These are phyloP conservation scores for Beauveria rudraprayagi DNA, from an alignment of 2,329 filamentous ascomycete species.

Conservation along the genomic window DNA sequence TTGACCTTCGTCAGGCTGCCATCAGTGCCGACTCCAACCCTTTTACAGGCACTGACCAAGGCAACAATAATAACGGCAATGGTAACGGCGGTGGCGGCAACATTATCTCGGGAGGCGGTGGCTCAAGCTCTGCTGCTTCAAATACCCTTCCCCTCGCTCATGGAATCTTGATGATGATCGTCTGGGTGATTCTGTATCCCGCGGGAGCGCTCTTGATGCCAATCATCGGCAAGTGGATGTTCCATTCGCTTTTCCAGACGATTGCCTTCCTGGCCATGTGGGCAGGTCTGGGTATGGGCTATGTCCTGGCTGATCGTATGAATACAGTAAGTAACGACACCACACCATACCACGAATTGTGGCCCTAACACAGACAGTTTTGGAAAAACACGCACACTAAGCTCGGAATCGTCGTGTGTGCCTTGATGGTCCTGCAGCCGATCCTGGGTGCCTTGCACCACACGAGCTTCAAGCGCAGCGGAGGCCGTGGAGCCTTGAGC, in stretches of 20 bases:
- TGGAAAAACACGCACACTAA: constrained; percentile 45
- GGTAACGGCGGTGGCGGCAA: constrained; percentile 9
- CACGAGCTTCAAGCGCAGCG: constrained; percentile 38
- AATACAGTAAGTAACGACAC: constrained; percentile 31
- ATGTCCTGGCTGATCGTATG: constrained; percentile 35
- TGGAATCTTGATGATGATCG: constrained; percentile 53
- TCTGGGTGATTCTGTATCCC: constrained; percentile 52
- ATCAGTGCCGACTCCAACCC: constrained; percentile 44
- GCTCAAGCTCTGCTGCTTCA: constrained; percentile 15
- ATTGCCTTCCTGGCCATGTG: constrained; percentile 50
- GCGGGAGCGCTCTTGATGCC: constrained; percentile 54
- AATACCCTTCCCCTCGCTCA: constrained; percentile 35
- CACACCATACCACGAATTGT: not conserved
- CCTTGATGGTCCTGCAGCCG: constrained; percentile 49
- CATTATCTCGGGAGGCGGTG: constrained; percentile 8
- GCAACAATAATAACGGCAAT: not conserved
- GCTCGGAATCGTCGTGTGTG: constrained; percentile 47
- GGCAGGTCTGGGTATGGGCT: constrained; percentile 50
- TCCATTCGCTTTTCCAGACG: constrained; percentile 51
- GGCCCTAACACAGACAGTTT: constrained; percentile 31
- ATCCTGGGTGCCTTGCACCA: constrained; percentile 52
- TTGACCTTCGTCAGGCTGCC: constrained; percentile 41
- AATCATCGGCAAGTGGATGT: constrained; percentile 45
- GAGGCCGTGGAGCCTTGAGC: constrained; percentile 42
- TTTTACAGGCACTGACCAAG: constrained; percentile 27